Evolutionary conservation across 169 alveolate species (phyloP).

Genomic region (Amoebophrya sp.): DNA sequence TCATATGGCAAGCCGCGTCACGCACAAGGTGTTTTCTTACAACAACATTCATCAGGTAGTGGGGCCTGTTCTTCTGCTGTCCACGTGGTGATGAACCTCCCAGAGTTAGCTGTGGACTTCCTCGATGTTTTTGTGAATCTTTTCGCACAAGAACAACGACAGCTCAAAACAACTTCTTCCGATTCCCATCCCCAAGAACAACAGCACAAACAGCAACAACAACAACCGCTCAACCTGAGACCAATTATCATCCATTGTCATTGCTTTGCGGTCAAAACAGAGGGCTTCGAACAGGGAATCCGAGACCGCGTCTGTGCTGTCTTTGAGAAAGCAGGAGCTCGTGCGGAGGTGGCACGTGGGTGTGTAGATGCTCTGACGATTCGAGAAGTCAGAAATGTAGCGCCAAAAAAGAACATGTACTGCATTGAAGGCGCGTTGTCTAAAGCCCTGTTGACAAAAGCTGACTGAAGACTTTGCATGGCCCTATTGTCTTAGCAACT

Average conservation of each 20-base stretch:
- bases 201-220: neutral
- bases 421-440: neutral
- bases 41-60: no score
- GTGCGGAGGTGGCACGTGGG: neutral
- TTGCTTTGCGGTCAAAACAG: neutral
- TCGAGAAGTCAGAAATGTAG: neutral
- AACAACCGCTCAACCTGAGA: no score
- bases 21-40: no score
- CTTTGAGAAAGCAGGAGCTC: no score
- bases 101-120: constrained; percentile 22
- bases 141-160: no score
- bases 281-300: neutral
- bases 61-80: no score
- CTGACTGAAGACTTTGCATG: no score
- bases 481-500: no score
- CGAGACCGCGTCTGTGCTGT: neutral
- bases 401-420: neutral
- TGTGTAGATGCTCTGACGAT: neutral
- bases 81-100: constrained; percentile 32
- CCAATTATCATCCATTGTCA: neutral
- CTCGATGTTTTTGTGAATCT: constrained; percentile 28
- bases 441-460: no score
- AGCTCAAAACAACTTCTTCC: no score
- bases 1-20: no score
- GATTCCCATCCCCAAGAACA: no score